Base-by-base conservation (phyloP, 2,329 filamentous ascomycete genomes). In the Nannizzia gypsea region DNA sequence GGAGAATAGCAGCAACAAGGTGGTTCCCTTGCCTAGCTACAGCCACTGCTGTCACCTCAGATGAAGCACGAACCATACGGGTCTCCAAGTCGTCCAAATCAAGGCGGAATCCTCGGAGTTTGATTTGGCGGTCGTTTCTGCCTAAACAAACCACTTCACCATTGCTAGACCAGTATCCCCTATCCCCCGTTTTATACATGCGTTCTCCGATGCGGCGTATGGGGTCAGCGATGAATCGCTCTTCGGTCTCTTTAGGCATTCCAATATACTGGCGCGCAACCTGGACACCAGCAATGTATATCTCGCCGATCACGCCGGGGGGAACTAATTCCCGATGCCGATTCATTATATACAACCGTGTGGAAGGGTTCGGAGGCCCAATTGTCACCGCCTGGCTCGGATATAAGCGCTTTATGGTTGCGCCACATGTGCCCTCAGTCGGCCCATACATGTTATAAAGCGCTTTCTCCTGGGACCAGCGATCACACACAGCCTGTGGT, bases 231-330 rank as follows among this genome's bases (percentile, higher is more conserved):
- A 81, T 77, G 70, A 93, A 92, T 0, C 85, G 83, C 68, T 86
- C 83, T 5, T 84, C 84, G 0, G 89, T 92, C 0, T 84, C 86
- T 67, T 92, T 88, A 0, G 87, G 86, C n/a, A 86, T 79, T 64
- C 91, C 90, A 58, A 91, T 80, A 67, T 93, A 93, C 50, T 85
- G 88, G 60, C 87, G 80, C 13, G 88, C 88, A 50, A 91, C 77
- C 61, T 90, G 77, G 20, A 79, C 74, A n/a, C 89, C 89, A 54
- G 87, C 88, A 15, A 92, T 81, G 63, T 84, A 90, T 1, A 93
- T 78, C 73, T 93, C 88, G 48, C 88, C 88, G 60, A 78, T 83
- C 1, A 78, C 75, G 6, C 87, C 88, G 4, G 74, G 68, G 6
- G 81, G 78, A 3, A 90, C 83, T 65, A 78, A 80, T 57, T 88